Base-by-base conservation (phyloP, 306 rosid genomes). In the Cucurbita moschata region DNA sequence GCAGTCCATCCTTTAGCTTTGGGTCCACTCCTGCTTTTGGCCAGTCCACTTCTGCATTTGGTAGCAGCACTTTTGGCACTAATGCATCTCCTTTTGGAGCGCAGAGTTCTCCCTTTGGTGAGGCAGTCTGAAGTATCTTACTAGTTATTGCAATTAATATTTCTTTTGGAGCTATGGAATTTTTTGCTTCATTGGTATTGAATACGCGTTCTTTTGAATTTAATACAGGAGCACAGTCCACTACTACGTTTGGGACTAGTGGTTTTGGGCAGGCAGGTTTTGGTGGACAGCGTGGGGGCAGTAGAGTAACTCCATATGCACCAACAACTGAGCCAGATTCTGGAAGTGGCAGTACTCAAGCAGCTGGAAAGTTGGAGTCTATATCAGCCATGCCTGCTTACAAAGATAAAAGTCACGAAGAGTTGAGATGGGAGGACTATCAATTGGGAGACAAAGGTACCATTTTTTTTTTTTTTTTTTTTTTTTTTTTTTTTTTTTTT, bases 361-460 rank as follows among this genome's bases (percentile, higher is more conserved):
- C 88, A 23, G 66, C 54, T 75, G 96, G 81, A 14, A 91, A 86
- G 77, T 87, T 95, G 77, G 93, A 86, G 86, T 95, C 99, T 46
- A 89, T 95, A 80, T 95, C 99, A 30, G 96, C 97, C 51, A 95
- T 95, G 99, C 80, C 96, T 64, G 59, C 74, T 61, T 95, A 86
- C 88, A 95, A 84, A 79, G 96, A 94, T 47, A 94, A 91, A 84
- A 87, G 96, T 81, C 99, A 94, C 0, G 99, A 94, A 76, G 99
- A 95, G 84, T 87, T 91, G 66, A 86, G 97, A 86, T 95, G 97
- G 97, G 97, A 95, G 79, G 99, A 95, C 82, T 87, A 95, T 86
- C 97, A 95, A 78, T 26, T 75, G 81, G 96, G 96, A 74, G 99
- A 91, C 72, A 95, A 95, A 88, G 96, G 99, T 91, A 4, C 4